Base-by-base conservation (phyloP, 2,329 filamentous ascomycete genomes). In the Calonectria montana region DNA sequence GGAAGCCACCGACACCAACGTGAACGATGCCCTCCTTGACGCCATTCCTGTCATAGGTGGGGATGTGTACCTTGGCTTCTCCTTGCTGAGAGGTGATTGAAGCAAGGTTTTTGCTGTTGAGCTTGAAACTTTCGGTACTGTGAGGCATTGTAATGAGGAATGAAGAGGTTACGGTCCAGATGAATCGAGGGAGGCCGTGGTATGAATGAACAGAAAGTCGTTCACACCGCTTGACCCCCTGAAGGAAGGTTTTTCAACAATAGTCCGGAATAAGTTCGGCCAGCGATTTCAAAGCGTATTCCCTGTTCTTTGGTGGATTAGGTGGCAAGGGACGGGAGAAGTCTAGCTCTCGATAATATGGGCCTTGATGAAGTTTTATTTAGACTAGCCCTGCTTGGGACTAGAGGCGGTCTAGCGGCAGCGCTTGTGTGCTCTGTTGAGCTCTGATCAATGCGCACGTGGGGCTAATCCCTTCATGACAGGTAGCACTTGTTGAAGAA, bases 11-110 rank as follows among this genome's bases (percentile, higher is more conserved):
- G 15, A 89, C 87, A 63, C 87, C 87, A 68, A 89, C 81, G 80
- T 89, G 87, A 55, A 89, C 87, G 65, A 89, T 88, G 43, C 87
- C 87, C 78, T 89, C 86, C 82, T 88, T 88, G 73, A 88, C 82
- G 45, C 80, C 82, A 73, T 75, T 75, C 73, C 87, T 86, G 62
- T 81, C 79, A 78, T 88, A 88, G 70, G 80, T 84, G 4, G 86
- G 86, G 47, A 85, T 74, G 23, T 75, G 48, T 8, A 81, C 76
- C 39, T 59, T 75, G 3, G 59, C 67, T 31, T 71, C 50, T 35
- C 71, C 78, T 55, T 80, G 72, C 68, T 74, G 76, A 3, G 77
- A 73, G 12, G 75, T 55, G 35, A 80, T 80, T 29, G 45, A 25
- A 29, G 77, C 29, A 63, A 80, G 68, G 70, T 79, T 80, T 59